Evolutionary conservation across 306 rosid species (phyloP), one percentile per base, ranked within the genome.

Genomic region (Citrullus mucosospermus): DNA sequence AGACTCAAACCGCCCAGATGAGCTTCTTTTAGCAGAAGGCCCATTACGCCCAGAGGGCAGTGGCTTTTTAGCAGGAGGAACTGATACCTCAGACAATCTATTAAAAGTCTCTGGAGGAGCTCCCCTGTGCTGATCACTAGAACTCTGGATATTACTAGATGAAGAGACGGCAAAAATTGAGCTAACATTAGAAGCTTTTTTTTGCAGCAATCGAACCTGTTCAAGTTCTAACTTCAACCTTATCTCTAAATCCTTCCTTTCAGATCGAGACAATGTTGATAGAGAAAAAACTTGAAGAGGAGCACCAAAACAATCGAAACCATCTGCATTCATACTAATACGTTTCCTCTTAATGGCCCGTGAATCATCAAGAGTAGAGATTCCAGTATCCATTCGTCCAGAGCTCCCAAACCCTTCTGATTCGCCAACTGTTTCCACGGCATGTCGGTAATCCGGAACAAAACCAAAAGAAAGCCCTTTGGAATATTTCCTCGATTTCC

Each of bases 321-420:
- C 83, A 81, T 82, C 85, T 5, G 53, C 72, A 74, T 90, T 92
- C 82, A 88, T 79, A 77, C 91, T 81, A 78, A 85, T 50, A 66
- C 86, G 65, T 65, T 89, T 94, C 91, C 90, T 85, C 77, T 87
- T 92, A 0, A 86, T 91, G 9, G 90, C 96, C 80, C 77, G 82
- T 5, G 97, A 89, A 86, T 84, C 96, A 5, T 86, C 95, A 0
- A 90, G 88, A 7, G 86, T 91, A 6, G 85, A 77, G 74, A 80
- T 50, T 78, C 88, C 93, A 5, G 81, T 78, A 15, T 93, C 96
- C 76, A 92, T 82, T 60, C 92, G 82, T 68, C 92, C 96, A 2
- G 90, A 90, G 83, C 92, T 87, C 59, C 96, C 96, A 81, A 92
- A 86, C 76, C 96, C 98, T 55, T 94, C 97, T 2, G 97, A 92